Base-by-base conservation (phyloP, 495 filamentous ascomycete genomes). In the Monascus purpureus region DNA sequence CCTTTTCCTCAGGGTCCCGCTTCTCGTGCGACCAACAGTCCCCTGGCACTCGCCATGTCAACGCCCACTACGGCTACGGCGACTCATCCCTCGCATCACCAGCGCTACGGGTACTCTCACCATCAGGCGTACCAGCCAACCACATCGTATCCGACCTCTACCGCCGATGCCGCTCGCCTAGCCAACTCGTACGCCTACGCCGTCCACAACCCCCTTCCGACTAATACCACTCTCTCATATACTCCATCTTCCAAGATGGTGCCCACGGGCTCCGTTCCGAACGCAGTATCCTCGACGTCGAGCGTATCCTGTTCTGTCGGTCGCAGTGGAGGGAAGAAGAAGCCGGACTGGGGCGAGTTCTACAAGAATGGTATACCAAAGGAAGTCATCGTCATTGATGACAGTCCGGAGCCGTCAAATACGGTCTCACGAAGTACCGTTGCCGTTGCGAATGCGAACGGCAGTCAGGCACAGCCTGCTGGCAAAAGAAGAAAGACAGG, bases 311-410 rank as follows among this genome's bases (percentile, higher is more conserved):
- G 49, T 18, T 74, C 77, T 38, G 61, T n/a, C n/a, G n/a, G 64
- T 39, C 66, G 68, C 30, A 63, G 70, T 29, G 67, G 69, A n/a
- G 63, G 72, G 40, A 66, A 69, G 38, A 62, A 60, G 46, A 59
- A 63, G 39, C 78, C 82, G 36, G 75, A 96, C 61, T 96, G 88
- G 88, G 59, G 71, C 19, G 71, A 75, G 37, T 96, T 93, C 50
- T 96, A 93, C 55, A 82, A 81, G 51, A 92, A 94, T 57, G 88
- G 88, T 13, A 55, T 88, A 11, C 88, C 88, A 9, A 81, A 87
- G 49, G 87, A 94, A 56, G 72, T 96, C 50, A 94, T 96, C 49
- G 77, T 94, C 38, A 96, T 96, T 51, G 82, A 93, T 45, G 88
- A 94, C 57, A 76, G 80, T n/a, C 74, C 78, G 18, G 72, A 61